A percentile compares a stretch with the other conserved stretches of the same genome.
phyloP scores from a whole-genome alignment of 805 yeast genomes.

The Debaryomyces tyrocola region DNA sequence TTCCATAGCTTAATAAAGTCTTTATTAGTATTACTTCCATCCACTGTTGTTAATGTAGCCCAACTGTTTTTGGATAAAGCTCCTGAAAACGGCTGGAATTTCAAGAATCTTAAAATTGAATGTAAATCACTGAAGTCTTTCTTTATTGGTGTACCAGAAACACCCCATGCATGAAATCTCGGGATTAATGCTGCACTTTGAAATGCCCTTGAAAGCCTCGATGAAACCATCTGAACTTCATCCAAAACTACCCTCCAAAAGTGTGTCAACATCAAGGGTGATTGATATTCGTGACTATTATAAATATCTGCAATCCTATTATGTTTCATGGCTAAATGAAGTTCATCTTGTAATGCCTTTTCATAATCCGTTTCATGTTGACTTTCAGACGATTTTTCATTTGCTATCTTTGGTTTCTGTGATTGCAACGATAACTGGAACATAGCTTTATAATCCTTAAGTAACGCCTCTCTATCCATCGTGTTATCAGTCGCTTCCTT shows the following conservation, averaged over 20 bases:
- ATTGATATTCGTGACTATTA: slow-evolving; percentile 53
- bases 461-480: slow-evolving; percentile 3
- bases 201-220: slow-evolving; percentile 72
- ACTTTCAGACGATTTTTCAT: slow-evolving; percentile 15
- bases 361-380: slow-evolving; percentile 32
- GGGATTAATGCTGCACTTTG: slow-evolving; percentile 78
- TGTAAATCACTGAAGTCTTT: slow-evolving; percentile 64
- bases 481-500: background rate
- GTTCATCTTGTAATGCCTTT: slow-evolving; percentile 32
- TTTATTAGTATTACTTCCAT: slow-evolving; percentile 11
- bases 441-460: slow-evolving; percentile 20
- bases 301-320: slow-evolving; percentile 23
- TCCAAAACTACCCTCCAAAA: slow-evolving; percentile 91
- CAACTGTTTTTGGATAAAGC: slow-evolving; percentile 41
- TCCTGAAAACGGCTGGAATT: slow-evolving; percentile 63
- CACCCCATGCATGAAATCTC: slow-evolving; percentile 93
- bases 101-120: slow-evolving; percentile 67
- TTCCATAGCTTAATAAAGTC: slow-evolving; percentile 51
- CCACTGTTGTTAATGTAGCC: slow-evolving; percentile 25
- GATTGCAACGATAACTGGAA: slow-evolving; percentile 26
- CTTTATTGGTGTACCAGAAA: slow-evolving; percentile 90
- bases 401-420: slow-evolving; percentile 29
- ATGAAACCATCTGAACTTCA: slow-evolving; percentile 92
- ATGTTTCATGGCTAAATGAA: slow-evolving; percentile 27
- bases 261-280: slow-evolving; percentile 78